Percentiles rank a stretch among this genome's conserved stretches.
Evolutionary conservation across 1,139 yeast genomes (phyloP).

Genomic region (Pneumocystis wakefieldiae): DNA sequence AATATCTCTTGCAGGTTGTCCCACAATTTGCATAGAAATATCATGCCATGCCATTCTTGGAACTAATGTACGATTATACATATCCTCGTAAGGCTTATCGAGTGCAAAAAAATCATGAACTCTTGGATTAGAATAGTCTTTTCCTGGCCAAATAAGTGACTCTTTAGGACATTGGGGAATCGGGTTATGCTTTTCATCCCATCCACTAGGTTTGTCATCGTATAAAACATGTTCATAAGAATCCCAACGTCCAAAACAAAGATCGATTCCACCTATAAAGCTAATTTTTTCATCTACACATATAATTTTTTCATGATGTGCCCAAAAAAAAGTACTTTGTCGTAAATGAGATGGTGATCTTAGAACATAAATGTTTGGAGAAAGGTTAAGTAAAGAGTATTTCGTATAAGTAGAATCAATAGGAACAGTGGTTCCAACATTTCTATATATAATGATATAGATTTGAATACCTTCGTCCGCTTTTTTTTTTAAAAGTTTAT

Average conservation of each 20-base stretch:
- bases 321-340: constrained; percentile 94
- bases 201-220: constrained; percentile 45
- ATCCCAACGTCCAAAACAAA: constrained; percentile 91
- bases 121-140: constrained; percentile 92
- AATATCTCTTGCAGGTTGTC: constrained; percentile 89
- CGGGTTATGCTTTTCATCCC: constrained; percentile 20
- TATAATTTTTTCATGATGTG: constrained; percentile 91
- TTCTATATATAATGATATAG: constrained; percentile 84
- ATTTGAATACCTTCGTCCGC: constrained; percentile 93
- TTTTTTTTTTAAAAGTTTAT: constrained; percentile 69
- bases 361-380: constrained; percentile 74
- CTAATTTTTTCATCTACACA: constrained; percentile 78
- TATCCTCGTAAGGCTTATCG: constrained; percentile 76
- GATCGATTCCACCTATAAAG: constrained; percentile 87
- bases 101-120: constrained; percentile 70
- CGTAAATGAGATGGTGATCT: constrained; percentile 91
- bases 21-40: constrained; percentile 88
- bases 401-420: constrained; percentile 91
- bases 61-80: constrained; percentile 66
- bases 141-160: constrained; percentile 76
- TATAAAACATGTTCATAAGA: constrained; percentile 86
- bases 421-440: constrained; percentile 84
- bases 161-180: constrained; percentile 13
- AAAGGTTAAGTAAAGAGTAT: constrained; percentile 73
- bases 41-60: constrained; percentile 99